Percentiles rank a stretch among this genome's conserved stretches.
Conservation (phyloP, 2,329 filamentous ascomycete genomes). For the Sphaerulina populicola region DNA sequence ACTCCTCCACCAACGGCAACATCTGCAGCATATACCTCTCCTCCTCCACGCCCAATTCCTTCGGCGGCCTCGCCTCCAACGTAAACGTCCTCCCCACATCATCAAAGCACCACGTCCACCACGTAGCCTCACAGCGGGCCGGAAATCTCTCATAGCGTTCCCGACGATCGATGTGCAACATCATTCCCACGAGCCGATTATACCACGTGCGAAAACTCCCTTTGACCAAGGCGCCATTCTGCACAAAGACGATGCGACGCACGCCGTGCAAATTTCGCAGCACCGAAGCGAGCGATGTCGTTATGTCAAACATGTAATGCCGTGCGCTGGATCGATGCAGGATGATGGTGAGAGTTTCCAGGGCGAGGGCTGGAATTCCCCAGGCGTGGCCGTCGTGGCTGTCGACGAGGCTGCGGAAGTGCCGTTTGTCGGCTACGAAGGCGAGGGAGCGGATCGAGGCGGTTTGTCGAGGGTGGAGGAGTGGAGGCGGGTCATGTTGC, state of each 20-base stretch:
- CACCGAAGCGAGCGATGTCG: conserved; percentile 28
- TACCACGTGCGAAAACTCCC: conserved; percentile 35
- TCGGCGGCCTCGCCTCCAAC: conserved; percentile 28
- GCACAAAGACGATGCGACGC: conserved; percentile 31
- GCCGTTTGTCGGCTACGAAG: conserved; percentile 27
- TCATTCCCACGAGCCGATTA: conserved; percentile 33
- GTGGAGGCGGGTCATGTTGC: not conserved
- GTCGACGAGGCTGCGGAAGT: conserved; percentile 28
- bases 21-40: conserved; percentile 33
- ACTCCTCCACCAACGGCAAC: conserved; percentile 32
- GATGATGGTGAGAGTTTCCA: conserved; percentile 32
- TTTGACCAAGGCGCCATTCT: conserved; percentile 32
- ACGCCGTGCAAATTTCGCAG: conserved; percentile 32
- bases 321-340: conserved; percentile 29
- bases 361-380: conserved; percentile 24
- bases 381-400: conserved; percentile 32
- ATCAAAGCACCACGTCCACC: conserved; percentile 37
- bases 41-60: conserved; percentile 30
- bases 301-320: conserved; percentile 34
- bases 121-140: conserved; percentile 29
- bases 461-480: conserved; percentile 26
- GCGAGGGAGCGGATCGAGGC: conserved; percentile 30
- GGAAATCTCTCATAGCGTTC: conserved; percentile 34
- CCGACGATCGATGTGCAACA: conserved; percentile 37
- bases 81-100: conserved; percentile 26